Evolutionary conservation across 352 stramenopile species (phyloP).

Genomic region (Phytophthora melonis): DNA sequence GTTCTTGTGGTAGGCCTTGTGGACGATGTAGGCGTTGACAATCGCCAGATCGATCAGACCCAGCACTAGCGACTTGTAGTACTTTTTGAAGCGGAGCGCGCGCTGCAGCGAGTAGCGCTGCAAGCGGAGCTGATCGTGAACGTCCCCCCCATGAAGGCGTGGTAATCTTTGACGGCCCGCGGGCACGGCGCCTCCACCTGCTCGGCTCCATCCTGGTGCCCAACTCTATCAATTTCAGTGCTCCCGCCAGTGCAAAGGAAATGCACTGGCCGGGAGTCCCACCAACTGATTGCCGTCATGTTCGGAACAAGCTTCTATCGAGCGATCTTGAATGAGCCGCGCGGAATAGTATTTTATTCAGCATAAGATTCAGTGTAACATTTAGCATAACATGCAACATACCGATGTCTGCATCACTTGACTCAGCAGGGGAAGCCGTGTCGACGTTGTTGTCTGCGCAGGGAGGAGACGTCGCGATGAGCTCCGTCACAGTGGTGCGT

Average conservation of each 20-base stretch:
- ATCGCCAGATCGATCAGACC: constrained; percentile 26
- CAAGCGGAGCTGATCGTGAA: no score
- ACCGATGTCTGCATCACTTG: background rate
- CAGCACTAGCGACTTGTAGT: constrained; percentile 32
- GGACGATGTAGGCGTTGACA: constrained; percentile 28
- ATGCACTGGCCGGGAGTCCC: background rate
- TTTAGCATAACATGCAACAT: background rate
- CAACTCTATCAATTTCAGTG: background rate
- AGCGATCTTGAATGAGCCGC: no score
- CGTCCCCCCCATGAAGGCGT: no score
- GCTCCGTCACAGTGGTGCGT: background rate
- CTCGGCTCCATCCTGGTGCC: background rate
- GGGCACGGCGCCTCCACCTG: background rate
- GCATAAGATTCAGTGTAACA: background rate
- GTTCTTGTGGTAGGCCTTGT: constrained; percentile 17
- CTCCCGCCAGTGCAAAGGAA: background rate
- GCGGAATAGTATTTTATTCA: background rate
- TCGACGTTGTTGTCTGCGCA: background rate
- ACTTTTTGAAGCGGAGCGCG: constrained; percentile 22
- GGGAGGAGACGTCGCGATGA: background rate
- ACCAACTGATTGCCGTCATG: constrained; percentile 13
- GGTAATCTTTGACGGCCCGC: no score
- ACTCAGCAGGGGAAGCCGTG: background rate
- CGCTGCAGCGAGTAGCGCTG: background rate
- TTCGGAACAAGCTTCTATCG: no score